Evolutionary conservation across 2,329 filamentous ascomycete genomes (phyloP), one percentile per base, ranked within the genome.

Genomic region (Pseudocercospora fuligena): DNA sequence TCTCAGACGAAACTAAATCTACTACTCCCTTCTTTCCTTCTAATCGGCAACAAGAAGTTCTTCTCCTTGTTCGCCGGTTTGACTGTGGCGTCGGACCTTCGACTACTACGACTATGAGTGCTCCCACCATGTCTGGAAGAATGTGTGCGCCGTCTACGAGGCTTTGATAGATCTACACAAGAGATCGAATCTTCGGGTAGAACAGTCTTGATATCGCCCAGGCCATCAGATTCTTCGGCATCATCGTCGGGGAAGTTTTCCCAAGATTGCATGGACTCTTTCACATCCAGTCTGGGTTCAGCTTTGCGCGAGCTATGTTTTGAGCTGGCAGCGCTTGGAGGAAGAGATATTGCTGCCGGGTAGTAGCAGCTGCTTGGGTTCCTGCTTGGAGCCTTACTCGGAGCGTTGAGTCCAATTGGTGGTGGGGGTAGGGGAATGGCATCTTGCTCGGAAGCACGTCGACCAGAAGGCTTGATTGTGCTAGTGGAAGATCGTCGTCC

Each of bases 131-230:
- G 64, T 56, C 60, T 27, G 27, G 56, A 60, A 16, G 58, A 64
- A 65, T 64, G 60, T 1, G 57, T 53, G 33, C 62, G 65, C 43
- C 61, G 66, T 51, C 54, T 64, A 21, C 54, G 63, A 19, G 61
- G 61, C 53, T 59, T 54, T 8, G 49, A 60, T 12, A 69, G 40
- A 62, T 72, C 69, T 7, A 77, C 79, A 73, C 82, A 80, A 14
- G 80, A 82, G 66, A 84, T 83, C 62, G 80, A 82, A 66, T 85
- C 83, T 66, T 82, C 81, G 1, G 83, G 83, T 2, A 80, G 78
- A 1, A 85, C 79, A 3, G 82, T 83, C 66, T 81, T 81, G 60
- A 74, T 73, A 63, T 84, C 80, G 63, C 77, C 79, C 7, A 77
- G 66, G 21, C 80, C 78, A 60, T 81, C 79, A 31, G 76, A 69